phyloP scores from a whole-genome alignment of 176 grass and related monocot species.

The Oryza coarctata region DNA sequence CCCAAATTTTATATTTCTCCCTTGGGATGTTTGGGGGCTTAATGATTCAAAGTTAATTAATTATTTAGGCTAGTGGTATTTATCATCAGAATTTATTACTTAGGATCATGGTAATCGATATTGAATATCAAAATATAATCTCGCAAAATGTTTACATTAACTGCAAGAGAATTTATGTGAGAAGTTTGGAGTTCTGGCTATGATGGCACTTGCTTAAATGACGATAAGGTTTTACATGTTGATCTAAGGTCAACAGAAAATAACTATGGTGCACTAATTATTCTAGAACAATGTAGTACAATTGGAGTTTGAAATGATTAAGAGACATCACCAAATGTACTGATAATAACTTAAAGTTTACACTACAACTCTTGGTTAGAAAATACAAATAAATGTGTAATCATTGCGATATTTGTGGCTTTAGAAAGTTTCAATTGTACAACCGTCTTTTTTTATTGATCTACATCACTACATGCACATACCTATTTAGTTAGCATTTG shows the following conservation, averaged over 20 bases:
- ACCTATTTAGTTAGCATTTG: conserved; percentile 5
- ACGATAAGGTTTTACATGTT: background rate
- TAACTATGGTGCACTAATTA: background rate
- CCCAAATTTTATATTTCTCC: background rate
- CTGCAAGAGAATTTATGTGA: background rate
- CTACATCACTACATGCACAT: conserved; percentile 18
- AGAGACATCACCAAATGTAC: conserved; percentile 18
- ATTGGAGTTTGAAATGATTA: conserved; percentile 6
- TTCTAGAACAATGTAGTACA: background rate
- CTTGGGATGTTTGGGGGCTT: background rate
- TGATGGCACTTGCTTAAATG: background rate
- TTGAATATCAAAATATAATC: background rate
- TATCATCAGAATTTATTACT: background rate
- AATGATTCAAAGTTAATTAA: conserved; percentile 8
- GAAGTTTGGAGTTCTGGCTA: background rate
- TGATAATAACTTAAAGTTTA: background rate
- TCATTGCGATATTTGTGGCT: background rate
- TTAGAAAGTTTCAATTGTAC: conserved; percentile 3
- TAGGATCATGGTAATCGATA: background rate
- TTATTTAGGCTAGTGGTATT: background rate
- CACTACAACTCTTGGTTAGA: background rate
- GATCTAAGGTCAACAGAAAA: conserved; percentile 12
- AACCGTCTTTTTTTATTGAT: background rate
- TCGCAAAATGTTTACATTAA: background rate
- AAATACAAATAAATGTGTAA: background rate